Base-by-base conservation (phyloP, 73 alveolate species). In the Halteria grandinella region DNA sequence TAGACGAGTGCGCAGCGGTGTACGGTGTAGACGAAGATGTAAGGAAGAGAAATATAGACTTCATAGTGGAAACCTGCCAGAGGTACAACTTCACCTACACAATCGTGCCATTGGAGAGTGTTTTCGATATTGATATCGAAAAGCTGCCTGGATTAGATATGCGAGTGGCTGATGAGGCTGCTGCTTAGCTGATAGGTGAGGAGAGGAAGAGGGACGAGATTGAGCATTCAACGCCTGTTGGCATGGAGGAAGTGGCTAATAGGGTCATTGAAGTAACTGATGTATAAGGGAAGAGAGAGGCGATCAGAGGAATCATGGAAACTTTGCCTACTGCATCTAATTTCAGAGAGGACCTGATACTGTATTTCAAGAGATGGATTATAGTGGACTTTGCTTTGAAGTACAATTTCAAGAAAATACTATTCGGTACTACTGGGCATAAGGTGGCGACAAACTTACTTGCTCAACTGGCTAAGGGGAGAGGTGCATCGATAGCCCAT, bases 391-490 rank as follows among this genome's bases (percentile, higher is more conserved):
- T 70, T 47, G 91, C 86, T 40, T 28, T 54, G 52, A 36, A 70
- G 29, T 63, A 70, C 29, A 44, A 70, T 17, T 80, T 53, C 31
- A 80, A 51, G 40, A 80, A 80, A 69, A 18, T 80, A 11, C 55
- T 80, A 24, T 24, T 70, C 14, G 91, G 85, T 0, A 51, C 80
- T 18, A 52, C 74, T 14, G 75, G 66, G 3, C 75, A 72, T 39
- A 50, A 53, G 25, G 75, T 69, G 1, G 71, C 91, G 0, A 17
- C 80, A 2, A 24, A 80, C 18, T 40, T 80, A 17, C 33, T 80
- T 24, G 50, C 85, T 7, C 41, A 49, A 43, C 37, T 80, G 6
- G 76, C 85, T n/a, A 80, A 80, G 53, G 91, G 85, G 12, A 52
- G 91, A 54, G 91, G 91, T 0, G 20, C 75, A 1, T 21, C 82